These are phyloP conservation scores for Torulaspora delbrueckii DNA, from an alignment of 805 yeast genomes.

Conservation along the genomic window DNA sequence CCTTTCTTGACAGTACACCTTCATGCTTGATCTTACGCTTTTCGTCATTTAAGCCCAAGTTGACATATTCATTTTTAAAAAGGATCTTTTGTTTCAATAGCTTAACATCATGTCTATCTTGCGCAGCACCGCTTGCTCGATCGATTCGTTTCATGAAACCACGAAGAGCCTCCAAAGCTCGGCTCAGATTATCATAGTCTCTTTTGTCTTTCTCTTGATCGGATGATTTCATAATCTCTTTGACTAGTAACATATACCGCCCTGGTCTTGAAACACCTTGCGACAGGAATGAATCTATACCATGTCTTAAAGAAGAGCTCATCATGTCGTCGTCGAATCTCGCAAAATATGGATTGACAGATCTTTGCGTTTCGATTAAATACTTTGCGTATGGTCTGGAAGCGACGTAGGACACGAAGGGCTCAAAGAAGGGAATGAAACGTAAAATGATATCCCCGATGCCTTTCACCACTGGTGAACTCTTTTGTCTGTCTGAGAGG, in stretches of 20 bases:
- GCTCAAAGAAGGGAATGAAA: conserved; percentile 80
- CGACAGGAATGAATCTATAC: conserved; percentile 85
- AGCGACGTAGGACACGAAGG: conserved; percentile 90
- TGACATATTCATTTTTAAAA: conserved; percentile 78
- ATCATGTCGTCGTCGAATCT: conserved; percentile 84
- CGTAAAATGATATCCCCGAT: conserved; percentile 86
- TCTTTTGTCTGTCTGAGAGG: conserved; percentile 78
- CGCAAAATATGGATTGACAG: conserved; percentile 86
- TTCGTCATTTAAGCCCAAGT: conserved; percentile 77
- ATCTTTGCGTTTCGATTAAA: conserved; percentile 90
- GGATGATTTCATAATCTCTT: conserved; percentile 81
- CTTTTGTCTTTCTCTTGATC: conserved; percentile 60
- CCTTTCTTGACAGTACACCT: conserved; percentile 35
- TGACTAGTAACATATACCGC: conserved; percentile 78
- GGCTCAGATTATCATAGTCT: conserved; percentile 47
- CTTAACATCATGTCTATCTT: conserved; percentile 85
- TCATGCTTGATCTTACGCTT: conserved; percentile 58
- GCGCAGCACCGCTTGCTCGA: conserved; percentile 86
- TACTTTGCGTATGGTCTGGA: conserved; percentile 92
- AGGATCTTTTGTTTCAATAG: conserved; percentile 80
- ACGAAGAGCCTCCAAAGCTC: conserved; percentile 70
- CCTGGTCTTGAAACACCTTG: conserved; percentile 97
- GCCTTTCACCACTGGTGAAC: conserved; percentile 74
- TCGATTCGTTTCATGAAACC: conserved; percentile 69
- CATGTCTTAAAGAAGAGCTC: conserved; percentile 54